phyloP scores from a whole-genome alignment of 2,329 filamentous ascomycete species.

The Fusarium citri region DNA sequence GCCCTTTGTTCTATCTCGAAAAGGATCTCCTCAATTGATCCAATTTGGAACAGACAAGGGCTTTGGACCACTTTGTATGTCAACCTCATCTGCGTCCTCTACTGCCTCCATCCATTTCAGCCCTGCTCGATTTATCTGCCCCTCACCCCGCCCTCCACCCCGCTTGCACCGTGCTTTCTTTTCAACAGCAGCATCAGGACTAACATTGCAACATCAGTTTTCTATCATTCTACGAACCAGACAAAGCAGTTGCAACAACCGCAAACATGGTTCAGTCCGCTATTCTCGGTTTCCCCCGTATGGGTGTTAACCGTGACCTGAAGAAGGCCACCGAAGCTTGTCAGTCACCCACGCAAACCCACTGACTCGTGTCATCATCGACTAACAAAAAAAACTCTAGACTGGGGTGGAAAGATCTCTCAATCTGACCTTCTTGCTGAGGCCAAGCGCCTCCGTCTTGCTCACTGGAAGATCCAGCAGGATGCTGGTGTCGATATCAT shows the following conservation, averaged over 20 bases:
- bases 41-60: slow-evolving; percentile 47
- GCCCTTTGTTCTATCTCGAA: slow-evolving; percentile 41
- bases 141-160: slow-evolving; percentile 45
- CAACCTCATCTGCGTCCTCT: slow-evolving; percentile 5
- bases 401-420: slow-evolving; percentile 94
- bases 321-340: slow-evolving; percentile 99
- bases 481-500: slow-evolving; percentile 97
- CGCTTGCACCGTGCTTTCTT: slow-evolving; percentile 39
- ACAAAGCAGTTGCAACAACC: slow-evolving; percentile 48
- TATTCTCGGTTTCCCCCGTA: slow-evolving; percentile 98
- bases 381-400: slow-evolving; percentile 49
- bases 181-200: slow-evolving; percentile 8
- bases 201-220: slow-evolving; percentile 33
- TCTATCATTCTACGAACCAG: slow-evolving; percentile 27
- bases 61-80: slow-evolving; percentile 44
- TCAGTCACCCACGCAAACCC: slow-evolving; percentile 57
- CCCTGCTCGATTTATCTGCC: slow-evolving; percentile 26
- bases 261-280: slow-evolving; percentile 74
- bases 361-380: slow-evolving; percentile 40
- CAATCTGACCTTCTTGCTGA: slow-evolving; percentile 90
- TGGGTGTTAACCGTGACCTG: slow-evolving; percentile 98
- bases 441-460: slow-evolving; percentile 95
- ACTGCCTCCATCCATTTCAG: slow-evolving; percentile 12
- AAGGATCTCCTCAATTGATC: slow-evolving; percentile 46
- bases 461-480: slow-evolving; percentile 99